A percentile compares a stretch with the other conserved stretches of the same genome.
Evolutionary conservation across 352 stramenopile species (phyloP).

Genomic region (Pythium aquatile): DNA sequence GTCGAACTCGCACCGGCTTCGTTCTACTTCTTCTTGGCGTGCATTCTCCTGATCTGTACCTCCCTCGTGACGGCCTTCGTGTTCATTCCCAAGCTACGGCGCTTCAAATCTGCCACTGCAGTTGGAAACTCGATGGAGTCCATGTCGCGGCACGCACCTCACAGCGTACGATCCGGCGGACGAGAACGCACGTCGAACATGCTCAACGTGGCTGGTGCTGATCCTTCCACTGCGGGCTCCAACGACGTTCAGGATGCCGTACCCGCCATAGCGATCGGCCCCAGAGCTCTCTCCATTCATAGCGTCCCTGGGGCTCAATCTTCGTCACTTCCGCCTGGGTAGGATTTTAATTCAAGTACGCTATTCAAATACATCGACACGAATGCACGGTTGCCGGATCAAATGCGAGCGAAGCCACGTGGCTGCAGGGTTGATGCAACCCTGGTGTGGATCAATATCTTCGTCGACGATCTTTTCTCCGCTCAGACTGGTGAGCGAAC

Average conservation of each 20-base stretch:
- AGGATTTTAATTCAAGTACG: not conserved
- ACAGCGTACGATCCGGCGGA: not conserved
- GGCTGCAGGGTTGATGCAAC: no score
- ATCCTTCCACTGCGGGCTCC: not conserved
- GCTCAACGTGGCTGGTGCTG: not conserved
- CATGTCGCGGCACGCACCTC: not conserved
- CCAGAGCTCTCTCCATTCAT: not conserved
- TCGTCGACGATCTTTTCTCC: no score
- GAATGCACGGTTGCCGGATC: no score
- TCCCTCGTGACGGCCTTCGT: conserved; percentile 30
- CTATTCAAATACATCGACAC: no score
- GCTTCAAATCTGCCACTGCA: not conserved
- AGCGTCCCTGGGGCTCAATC: not conserved
- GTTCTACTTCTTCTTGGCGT: conserved; percentile 32
- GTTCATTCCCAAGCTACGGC: conserved; percentile 32
- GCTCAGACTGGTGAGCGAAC: no score
- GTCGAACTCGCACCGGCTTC: conserved; percentile 24
- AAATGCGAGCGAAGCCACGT: no score
- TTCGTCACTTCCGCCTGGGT: not conserved
- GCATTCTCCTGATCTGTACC: conserved; percentile 28
- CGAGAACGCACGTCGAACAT: not conserved
- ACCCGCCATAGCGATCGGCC: not conserved
- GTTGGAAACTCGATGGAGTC: not conserved
- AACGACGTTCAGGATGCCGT: not conserved
- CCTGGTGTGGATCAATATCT: no score